Percentiles rank a stretch among this genome's conserved stretches.
phyloP scores from a whole-genome alignment of 148 eudicot species.

The Fagopyrum esculentum region DNA sequence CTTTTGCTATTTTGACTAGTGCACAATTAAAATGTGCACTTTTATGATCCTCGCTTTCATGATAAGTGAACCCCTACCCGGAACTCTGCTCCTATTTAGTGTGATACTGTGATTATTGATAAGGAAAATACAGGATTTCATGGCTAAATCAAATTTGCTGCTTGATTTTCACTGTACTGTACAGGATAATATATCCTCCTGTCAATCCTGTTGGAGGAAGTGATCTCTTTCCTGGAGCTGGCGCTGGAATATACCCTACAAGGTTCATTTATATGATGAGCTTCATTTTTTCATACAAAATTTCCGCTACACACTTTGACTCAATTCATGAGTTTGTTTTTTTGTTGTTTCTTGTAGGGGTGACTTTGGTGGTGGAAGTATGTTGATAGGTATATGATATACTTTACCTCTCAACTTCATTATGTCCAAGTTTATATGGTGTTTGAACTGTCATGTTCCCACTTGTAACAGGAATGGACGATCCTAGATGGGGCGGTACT shows the following conservation, averaged over 20 bases:
- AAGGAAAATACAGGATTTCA: background rate
- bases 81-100: no score
- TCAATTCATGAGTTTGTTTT: background rate
- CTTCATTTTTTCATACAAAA: background rate
- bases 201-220: constrained; percentile 54
- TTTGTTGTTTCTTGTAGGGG: constrained; percentile 39
- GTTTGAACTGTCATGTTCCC: background rate
- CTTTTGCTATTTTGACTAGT: no score
- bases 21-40: no score
- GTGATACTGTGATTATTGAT: background rate
- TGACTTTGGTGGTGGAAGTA: constrained; percentile 63
- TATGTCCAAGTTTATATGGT: background rate
- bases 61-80: no score
- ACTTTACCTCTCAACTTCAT: background rate
- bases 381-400: constrained; percentile 58
- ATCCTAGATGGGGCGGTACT: constrained; percentile 66
- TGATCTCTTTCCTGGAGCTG: constrained; percentile 74
- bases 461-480: constrained; percentile 56
- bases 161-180: constrained; percentile 5
- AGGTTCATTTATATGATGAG: constrained; percentile 32
- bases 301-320: background rate
- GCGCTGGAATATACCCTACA: constrained; percentile 79
- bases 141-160: background rate
- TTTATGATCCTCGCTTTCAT: no score
- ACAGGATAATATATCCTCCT: constrained; percentile 51